Percentiles rank a stretch among this genome's conserved stretches.
These are phyloP conservation scores for Aspergillus hiratsukae DNA, from an alignment of 2,329 filamentous ascomycete genomes.

Conservation along the genomic window DNA sequence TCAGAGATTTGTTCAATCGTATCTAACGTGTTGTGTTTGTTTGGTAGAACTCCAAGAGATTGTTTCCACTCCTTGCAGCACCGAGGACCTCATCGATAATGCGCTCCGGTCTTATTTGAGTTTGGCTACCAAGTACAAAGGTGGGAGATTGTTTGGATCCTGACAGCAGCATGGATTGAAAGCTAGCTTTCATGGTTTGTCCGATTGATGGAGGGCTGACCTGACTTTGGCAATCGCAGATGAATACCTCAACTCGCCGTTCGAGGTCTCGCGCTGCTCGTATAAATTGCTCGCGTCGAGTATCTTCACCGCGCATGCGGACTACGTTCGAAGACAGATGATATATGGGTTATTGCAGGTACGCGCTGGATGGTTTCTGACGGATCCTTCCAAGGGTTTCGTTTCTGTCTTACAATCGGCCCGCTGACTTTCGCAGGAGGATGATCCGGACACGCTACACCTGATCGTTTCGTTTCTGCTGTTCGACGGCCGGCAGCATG, in stretches of 20 bases:
- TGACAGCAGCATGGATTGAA: neutral
- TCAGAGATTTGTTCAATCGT: neutral
- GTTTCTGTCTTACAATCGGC: neutral
- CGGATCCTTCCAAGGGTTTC: neutral
- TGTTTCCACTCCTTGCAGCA: conserved; percentile 54
- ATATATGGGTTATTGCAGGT: conserved; percentile 79
- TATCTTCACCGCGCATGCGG: conserved; percentile 68
- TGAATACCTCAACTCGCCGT: conserved; percentile 68
- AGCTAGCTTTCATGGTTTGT: neutral
- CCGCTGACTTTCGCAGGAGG: conserved; percentile 58
- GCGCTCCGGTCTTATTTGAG: conserved; percentile 77
- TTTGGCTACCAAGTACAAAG: conserved; percentile 68
- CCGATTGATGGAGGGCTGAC: neutral
- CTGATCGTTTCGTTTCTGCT: conserved; percentile 79
- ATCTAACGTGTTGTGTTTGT: conserved; percentile 9
- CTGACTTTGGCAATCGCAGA: conserved; percentile 42
- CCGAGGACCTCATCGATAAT: conserved; percentile 72
- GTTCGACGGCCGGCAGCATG: conserved; percentile 76
- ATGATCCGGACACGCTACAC: conserved; percentile 74
- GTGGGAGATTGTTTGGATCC: conserved; percentile 32
- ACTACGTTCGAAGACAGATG: conserved; percentile 89
- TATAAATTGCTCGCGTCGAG: conserved; percentile 71
- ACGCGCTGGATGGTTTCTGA: conserved; percentile 12
- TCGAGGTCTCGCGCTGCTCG: conserved; percentile 75
- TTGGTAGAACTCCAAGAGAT: conserved; percentile 62